phyloP scores from a whole-genome alignment of 345 rosid genomes.

The Toxicodendron radicans region DNA sequence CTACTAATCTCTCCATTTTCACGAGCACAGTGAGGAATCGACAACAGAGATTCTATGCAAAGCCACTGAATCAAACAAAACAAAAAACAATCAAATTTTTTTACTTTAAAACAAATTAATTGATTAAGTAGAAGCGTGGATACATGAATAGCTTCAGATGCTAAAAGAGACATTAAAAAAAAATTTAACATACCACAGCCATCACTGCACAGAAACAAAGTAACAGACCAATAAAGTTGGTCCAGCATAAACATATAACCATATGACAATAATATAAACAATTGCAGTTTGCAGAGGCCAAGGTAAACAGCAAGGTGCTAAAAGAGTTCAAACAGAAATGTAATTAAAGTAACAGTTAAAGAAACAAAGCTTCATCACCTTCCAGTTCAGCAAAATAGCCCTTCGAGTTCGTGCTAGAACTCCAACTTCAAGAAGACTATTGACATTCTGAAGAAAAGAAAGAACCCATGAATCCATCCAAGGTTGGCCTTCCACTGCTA shows the following conservation, averaged over 20 bases:
- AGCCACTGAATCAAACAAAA: constrained; percentile 58
- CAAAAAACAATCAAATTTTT: background rate
- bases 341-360: background rate
- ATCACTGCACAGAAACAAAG: background rate
- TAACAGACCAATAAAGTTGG: background rate
- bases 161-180: constrained; percentile 10
- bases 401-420: constrained; percentile 68
- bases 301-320: background rate
- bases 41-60: constrained; percentile 73
- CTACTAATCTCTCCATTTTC: constrained; percentile 47
- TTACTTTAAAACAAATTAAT: background rate
- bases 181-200: background rate
- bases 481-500: constrained; percentile 42
- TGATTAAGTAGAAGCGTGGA: background rate
- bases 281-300: constrained; percentile 1
- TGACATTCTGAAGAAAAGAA: constrained; percentile 69
- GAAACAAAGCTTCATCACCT: constrained; percentile 49
- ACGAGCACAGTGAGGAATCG: constrained; percentile 48
- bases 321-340: background rate
- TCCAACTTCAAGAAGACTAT: constrained; percentile 69
- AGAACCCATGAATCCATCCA: constrained; percentile 62
- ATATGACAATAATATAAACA: background rate
- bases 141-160: background rate
- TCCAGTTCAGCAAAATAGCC: constrained; percentile 79
- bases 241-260: background rate